Percentiles rank a stretch among this genome's conserved stretches.
Evolutionary conservation across 2,329 filamentous ascomycete species (phyloP).

Genomic region (Aspergillus tamarii): DNA sequence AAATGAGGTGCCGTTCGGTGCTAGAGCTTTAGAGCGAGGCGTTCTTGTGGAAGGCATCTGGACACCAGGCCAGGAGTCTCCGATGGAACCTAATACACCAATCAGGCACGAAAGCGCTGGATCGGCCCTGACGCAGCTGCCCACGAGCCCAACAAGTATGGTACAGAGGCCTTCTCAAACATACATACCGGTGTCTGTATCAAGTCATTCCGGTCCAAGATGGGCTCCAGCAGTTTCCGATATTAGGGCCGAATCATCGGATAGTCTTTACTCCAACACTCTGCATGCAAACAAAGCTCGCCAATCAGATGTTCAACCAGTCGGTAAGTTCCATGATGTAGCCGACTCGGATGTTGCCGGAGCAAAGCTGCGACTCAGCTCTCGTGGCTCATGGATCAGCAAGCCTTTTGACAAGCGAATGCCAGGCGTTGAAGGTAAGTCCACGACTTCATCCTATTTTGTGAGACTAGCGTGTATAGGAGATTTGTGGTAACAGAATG

Average conservation of each 20-base stretch:
- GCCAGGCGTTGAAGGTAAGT: slow-evolving; percentile 18
- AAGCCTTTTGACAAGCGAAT: slow-evolving; percentile 21
- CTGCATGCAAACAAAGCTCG: slow-evolving; percentile 10
- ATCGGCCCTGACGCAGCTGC: slow-evolving; percentile 8
- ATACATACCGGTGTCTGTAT: slow-evolving; percentile 3
- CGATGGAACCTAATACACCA: slow-evolving; percentile 29
- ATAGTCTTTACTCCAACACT: slow-evolving; percentile 12
- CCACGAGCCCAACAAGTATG: background rate
- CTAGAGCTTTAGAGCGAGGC: slow-evolving; percentile 81
- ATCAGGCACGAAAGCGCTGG: slow-evolving; percentile 16
- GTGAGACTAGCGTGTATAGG: background rate
- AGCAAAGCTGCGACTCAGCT: slow-evolving; percentile 19
- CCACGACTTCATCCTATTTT: background rate
- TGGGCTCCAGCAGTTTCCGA: slow-evolving; percentile 2
- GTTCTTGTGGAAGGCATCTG: slow-evolving; percentile 85
- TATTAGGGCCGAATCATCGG: background rate
- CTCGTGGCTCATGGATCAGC: slow-evolving; percentile 25
- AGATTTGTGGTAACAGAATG: background rate
- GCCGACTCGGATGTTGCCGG: slow-evolving; percentile 9
- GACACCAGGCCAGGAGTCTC: slow-evolving; percentile 59
- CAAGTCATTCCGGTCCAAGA: slow-evolving; percentile 6
- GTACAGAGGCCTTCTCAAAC: slow-evolving; percentile 10
- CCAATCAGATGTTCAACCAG: slow-evolving; percentile 2
- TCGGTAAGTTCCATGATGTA: background rate
- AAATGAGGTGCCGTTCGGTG: slow-evolving; percentile 79